Base-by-base conservation (phyloP, 2,329 filamentous ascomycete species). In the Bipolaris victoriae region DNA sequence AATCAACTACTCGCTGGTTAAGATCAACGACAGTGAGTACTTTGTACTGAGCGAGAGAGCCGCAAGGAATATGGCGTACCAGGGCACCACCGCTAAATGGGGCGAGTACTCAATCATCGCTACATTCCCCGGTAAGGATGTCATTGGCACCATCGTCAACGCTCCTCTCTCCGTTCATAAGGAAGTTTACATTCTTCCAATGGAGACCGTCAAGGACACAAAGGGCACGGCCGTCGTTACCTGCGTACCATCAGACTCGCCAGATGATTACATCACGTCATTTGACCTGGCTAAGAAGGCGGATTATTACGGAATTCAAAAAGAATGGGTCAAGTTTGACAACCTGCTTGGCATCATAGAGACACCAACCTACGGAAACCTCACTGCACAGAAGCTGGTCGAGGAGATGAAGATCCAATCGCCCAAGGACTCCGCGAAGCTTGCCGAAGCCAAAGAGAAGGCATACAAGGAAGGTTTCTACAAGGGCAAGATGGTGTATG, bases 381-480 rank as follows among this genome's bases (percentile, higher is more conserved):
- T 96, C 57, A 90, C 90, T 47, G 95, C 95, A 0, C 88, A 90
- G 64, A 85, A 88, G 68, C 81, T 99, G 57, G 90, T 96, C 52
- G 91, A 97, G 81, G 88, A 95, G 77, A 83, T 97, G 76, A 98
- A 98, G 84, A 99, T 99, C 73, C 89, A 91, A 64, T 98, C 94
- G 11, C 94, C 95, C 61, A 99, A 99, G 79, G 95, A 99, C 73
- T 86, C 88, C 35, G 95, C 91, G 75, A 90, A 93, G 78, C 87
- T 99, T 45, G 90, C 90, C 44, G 90, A 97, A 77, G 95, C 95
- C 44, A 99, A 99, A 80, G 94, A 98, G 66, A 81, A 96, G 64
- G 93, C 95, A 0, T 99, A 99, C 84, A 97, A 95, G 79, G 93
- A 97, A 74, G 95, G 93, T 15, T 98, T 91, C 82, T 99, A 99